Percentiles rank a stretch among this genome's conserved stretches.
phyloP scores from a whole-genome alignment of 2,329 filamentous ascomycete species.

The Fusarium sp. region DNA sequence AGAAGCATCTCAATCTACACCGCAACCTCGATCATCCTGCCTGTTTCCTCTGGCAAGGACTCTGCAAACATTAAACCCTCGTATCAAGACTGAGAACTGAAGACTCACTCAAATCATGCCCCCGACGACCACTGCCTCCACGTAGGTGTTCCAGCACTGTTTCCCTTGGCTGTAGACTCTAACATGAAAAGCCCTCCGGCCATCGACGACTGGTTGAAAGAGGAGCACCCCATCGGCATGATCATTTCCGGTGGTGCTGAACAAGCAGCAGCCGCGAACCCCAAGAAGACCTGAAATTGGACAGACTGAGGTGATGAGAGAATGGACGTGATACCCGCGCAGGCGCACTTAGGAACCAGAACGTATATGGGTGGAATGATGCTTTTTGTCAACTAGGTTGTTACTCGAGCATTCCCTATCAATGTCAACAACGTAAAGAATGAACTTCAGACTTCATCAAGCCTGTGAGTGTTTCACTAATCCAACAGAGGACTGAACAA shows the following conservation, averaged over 20 bases:
- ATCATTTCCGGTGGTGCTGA: conserved; percentile 6
- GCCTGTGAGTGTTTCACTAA: conserved; percentile 8
- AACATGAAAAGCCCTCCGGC: conserved; percentile 6
- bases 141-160: neutral
- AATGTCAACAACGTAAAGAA: conserved; percentile 11
- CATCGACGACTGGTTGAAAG: neutral
- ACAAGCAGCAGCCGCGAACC: neutral
- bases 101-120: conserved; percentile 20
- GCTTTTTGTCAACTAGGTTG: neutral
- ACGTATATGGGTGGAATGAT: conserved; percentile 10
- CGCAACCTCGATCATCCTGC: neutral
- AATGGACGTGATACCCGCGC: conserved; percentile 34
- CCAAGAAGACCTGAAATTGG: neutral
- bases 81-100: neutral
- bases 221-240: conserved; percentile 19
- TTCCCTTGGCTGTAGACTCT: neutral
- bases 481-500: neutral
- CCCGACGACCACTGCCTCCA: neutral
- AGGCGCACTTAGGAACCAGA: conserved; percentile 32
- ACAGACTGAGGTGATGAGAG: neutral
- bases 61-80: neutral
- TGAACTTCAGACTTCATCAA: conserved; percentile 12
- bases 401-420: conserved; percentile 25
- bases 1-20: neutral
- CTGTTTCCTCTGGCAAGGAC: neutral